Conservation (phyloP, 2,329 filamentous ascomycete genomes). For the Venturia aucupariae region DNA sequence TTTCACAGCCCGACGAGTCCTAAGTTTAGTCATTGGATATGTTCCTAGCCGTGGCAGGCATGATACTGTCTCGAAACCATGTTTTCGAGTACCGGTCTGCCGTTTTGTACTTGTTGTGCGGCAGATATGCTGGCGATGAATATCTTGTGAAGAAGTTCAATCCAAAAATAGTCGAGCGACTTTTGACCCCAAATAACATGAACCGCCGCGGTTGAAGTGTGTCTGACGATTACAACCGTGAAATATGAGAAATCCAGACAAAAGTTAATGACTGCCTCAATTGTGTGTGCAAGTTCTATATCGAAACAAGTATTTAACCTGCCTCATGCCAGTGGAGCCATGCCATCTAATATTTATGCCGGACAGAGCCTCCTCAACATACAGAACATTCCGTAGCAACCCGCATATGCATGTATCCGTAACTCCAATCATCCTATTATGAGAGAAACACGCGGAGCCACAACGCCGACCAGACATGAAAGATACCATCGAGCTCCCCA, state of each 20-base stretch:
- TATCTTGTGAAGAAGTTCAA: too few species aligned
- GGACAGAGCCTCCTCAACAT: not conserved
- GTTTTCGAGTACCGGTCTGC: not conserved
- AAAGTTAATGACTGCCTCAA: not conserved
- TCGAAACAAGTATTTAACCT: not conserved
- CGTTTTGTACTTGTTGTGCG: not conserved
- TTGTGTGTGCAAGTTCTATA: not conserved
- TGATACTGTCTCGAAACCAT: not conserved
- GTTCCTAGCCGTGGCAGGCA: not conserved
- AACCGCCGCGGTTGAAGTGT: too few species aligned
- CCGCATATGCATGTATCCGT: not conserved
- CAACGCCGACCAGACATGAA: not conserved
- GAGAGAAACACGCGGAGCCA: not conserved
- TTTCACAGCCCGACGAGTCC: not conserved
- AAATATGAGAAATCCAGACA: not conserved
- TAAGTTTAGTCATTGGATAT: not conserved
- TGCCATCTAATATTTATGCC: not conserved
- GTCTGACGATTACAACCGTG: too few species aligned
- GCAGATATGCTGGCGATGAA: too few species aligned
- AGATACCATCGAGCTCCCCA: too few species aligned
- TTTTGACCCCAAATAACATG: too few species aligned
- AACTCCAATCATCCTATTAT: not conserved
- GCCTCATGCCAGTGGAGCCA: not conserved
- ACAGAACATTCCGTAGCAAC: not conserved
- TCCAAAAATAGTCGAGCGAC: too few species aligned